A percentile compares a stretch with the other conserved stretches of the same genome.
These are phyloP conservation scores for Saitozyma podzolica DNA, from an alignment of 768 basidiomycete genomes.

Conservation along the genomic window DNA sequence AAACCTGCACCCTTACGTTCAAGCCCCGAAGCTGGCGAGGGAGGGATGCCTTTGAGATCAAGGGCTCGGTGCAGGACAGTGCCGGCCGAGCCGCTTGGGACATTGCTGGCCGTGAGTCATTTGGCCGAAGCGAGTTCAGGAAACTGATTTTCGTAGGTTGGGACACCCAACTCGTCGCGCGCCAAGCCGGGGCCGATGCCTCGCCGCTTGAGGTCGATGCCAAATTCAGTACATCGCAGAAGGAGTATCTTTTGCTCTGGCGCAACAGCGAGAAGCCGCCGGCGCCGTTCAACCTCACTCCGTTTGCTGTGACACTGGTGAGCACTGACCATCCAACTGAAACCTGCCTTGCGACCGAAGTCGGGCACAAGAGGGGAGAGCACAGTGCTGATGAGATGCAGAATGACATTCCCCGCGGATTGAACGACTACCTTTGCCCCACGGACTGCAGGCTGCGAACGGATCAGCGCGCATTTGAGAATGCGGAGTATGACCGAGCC, in stretches of 20 bases:
- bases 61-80: conserved; percentile 73
- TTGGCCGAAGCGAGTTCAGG: neutral
- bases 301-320: conserved; percentile 79
- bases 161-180: conserved; percentile 91
- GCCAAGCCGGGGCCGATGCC: conserved; percentile 63
- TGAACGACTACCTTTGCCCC: conserved; percentile 73
- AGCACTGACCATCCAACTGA: neutral
- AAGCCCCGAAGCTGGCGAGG: conserved; percentile 95
- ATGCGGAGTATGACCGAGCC: conserved; percentile 78
- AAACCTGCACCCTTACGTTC: conserved; percentile 85
- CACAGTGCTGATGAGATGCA: conserved; percentile 7
- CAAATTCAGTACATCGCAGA: conserved; percentile 48
- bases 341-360: neutral
- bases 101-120: conserved; percentile 71
- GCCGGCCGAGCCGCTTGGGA: conserved; percentile 72
- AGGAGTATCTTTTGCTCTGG: conserved; percentile 85
- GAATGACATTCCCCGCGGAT: conserved; percentile 76
- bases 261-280: conserved; percentile 79
- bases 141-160: conserved; percentile 55
- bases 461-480: conserved; percentile 91
- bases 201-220: conserved; percentile 37
- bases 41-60: conserved; percentile 87
- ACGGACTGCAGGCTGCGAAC: conserved; percentile 91
- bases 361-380: too few relatives aligned
- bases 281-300: conserved; percentile 92